phyloP scores from a whole-genome alignment of 2,329 filamentous ascomycete genomes.

The Atkinsonella texensis region DNA sequence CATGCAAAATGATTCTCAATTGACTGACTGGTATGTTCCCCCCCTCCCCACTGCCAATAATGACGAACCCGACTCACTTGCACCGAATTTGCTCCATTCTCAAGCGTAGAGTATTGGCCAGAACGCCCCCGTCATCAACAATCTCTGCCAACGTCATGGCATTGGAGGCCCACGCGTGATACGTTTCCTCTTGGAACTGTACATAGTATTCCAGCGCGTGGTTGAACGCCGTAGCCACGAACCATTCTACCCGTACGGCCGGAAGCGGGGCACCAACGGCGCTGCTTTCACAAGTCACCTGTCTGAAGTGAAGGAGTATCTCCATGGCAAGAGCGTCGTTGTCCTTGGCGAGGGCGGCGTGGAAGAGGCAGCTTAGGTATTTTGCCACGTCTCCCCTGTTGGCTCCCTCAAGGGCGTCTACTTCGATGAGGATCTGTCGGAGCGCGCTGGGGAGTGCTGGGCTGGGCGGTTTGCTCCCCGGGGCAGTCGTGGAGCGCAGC shows the following conservation, averaged over 20 bases:
- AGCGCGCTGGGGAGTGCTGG: slow-evolving; percentile 41
- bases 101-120: slow-evolving; percentile 32
- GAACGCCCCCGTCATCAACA: slow-evolving; percentile 38
- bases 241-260: slow-evolving; percentile 59
- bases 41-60: too few relatives aligned
- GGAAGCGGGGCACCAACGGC: slow-evolving; percentile 43
- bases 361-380: slow-evolving; percentile 70
- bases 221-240: slow-evolving; percentile 59
- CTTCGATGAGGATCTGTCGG: slow-evolving; percentile 57
- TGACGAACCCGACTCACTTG: neutral
- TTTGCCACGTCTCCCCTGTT: slow-evolving; percentile 52
- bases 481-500: slow-evolving; percentile 38
- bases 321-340: slow-evolving; percentile 43
- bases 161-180: slow-evolving; percentile 49
- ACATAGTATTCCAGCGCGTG: slow-evolving; percentile 56
- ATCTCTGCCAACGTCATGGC: slow-evolving; percentile 50
- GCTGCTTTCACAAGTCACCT: slow-evolving; percentile 37
- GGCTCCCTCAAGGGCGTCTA: slow-evolving; percentile 45
- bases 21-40: neutral
- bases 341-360: slow-evolving; percentile 47
- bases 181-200: slow-evolving; percentile 38
- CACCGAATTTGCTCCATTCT: slow-evolving; percentile 28
- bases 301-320: slow-evolving; percentile 51
- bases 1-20: too few relatives aligned
- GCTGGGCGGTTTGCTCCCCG: neutral